These are phyloP conservation scores for Colletotrichum plurivorum DNA, from an alignment of 2,329 filamentous ascomycete genomes.

Conservation along the genomic window DNA sequence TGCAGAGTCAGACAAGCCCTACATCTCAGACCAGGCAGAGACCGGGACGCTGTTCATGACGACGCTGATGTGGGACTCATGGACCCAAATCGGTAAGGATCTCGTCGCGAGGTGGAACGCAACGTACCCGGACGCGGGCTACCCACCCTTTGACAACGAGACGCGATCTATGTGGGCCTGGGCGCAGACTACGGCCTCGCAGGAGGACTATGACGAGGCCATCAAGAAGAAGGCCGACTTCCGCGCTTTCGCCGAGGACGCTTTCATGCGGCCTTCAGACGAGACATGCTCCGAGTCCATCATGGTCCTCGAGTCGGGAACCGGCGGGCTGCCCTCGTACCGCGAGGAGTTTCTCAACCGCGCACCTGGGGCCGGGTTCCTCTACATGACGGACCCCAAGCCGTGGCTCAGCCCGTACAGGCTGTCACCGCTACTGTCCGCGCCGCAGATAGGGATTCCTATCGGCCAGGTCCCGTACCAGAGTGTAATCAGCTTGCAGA, in stretches of 20 bases:
- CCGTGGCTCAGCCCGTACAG: conserved; percentile 12
- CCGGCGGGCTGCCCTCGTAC: conserved; percentile 23
- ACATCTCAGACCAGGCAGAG: conserved; percentile 22
- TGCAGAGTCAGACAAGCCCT: background rate
- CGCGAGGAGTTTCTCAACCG: conserved; percentile 25
- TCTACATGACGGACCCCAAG: conserved; percentile 21
- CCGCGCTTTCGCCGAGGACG: background rate
- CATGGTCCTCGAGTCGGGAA: conserved; percentile 26
- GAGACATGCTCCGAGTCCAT: conserved; percentile 28
- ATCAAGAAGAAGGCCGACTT: background rate
- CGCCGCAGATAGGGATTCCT: conserved; percentile 12
- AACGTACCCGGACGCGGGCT: conserved; percentile 21
- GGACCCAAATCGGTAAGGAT: conserved; percentile 15
- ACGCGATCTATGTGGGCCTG: background rate
- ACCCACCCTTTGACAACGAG: conserved; percentile 24
- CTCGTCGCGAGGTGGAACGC: conserved; percentile 16
- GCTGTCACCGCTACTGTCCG: conserved; percentile 6
- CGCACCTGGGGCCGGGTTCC: conserved; percentile 10
- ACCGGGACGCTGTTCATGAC: background rate
- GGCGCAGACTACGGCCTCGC: background rate
- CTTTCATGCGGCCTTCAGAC: background rate
- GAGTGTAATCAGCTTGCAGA: conserved; percentile 16
- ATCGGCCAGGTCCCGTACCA: conserved; percentile 20
- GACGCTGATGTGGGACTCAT: conserved; percentile 19
- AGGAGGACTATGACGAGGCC: conserved; percentile 6